Evolutionary conservation across 495 filamentous ascomycete species (phyloP).

Genomic region (Parathielavia appendiculata): DNA sequence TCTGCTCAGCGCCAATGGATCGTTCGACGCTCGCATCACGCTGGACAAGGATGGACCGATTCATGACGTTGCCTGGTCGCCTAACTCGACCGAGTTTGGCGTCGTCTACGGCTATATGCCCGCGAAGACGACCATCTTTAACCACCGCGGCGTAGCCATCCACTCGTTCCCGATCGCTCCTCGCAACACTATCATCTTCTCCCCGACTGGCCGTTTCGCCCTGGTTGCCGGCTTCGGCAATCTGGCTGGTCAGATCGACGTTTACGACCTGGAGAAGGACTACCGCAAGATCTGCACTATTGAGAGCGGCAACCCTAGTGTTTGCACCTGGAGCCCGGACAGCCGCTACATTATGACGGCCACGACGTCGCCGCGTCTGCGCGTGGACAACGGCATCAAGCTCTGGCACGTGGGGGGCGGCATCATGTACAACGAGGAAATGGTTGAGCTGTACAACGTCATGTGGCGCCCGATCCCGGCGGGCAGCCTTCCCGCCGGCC

Average conservation of each 20-base stretch:
- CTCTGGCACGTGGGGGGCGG: constrained; percentile 90
- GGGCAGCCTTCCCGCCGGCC: constrained; percentile 53
- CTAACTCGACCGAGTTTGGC: constrained; percentile 92
- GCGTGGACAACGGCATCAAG: constrained; percentile 93
- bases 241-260: constrained; percentile 92
- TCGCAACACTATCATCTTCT: constrained; percentile 93
- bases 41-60: constrained; percentile 98
- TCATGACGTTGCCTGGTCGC: constrained; percentile 97
- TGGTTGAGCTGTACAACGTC: constrained; percentile 90
- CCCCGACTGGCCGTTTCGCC: constrained; percentile 86
- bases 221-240: constrained; percentile 96
- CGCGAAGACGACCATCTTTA: constrained; percentile 95
- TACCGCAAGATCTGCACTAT: constrained; percentile 88
- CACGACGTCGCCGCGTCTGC: constrained; percentile 87
- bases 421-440: constrained; percentile 91
- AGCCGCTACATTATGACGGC: constrained; percentile 92
- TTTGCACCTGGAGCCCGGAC: constrained; percentile 95
- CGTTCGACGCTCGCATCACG: constrained; percentile 85
- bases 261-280: constrained; percentile 91
- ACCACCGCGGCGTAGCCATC: constrained; percentile 69
- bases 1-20: constrained; percentile 83
- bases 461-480: constrained; percentile 75
- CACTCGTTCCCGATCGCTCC: constrained; percentile 81
- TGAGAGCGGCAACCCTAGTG: constrained; percentile 88
- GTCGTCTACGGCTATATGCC: constrained; percentile 98